A percentile compares a stretch with the other conserved stretches of the same genome.
phyloP scores from a whole-genome alignment of 805 yeast genomes.

The Tetrapisispora fleetii region DNA sequence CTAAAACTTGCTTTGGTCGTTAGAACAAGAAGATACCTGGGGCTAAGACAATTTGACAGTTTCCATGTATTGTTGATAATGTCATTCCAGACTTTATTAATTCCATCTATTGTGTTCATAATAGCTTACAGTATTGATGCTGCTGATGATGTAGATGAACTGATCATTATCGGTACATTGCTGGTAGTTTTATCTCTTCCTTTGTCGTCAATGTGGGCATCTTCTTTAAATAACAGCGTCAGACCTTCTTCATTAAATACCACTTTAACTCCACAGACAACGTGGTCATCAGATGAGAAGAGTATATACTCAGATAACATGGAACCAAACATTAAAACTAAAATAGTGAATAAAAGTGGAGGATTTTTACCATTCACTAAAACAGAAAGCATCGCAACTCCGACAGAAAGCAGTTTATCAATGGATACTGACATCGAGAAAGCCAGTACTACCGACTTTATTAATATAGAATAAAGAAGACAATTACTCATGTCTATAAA shows the following conservation, averaged over 20 bases:
- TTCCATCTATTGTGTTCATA: constrained; percentile 65
- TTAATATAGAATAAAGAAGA: neutral
- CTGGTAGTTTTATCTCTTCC: constrained; percentile 69
- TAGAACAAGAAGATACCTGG: constrained; percentile 61
- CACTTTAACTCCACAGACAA: constrained; percentile 11
- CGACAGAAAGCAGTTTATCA: neutral
- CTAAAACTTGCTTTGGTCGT: constrained; percentile 62
- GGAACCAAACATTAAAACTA: constrained; percentile 2
- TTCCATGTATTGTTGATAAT: constrained; percentile 73
- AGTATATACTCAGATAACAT: neutral
- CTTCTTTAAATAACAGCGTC: constrained; percentile 45
- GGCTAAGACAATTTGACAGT: constrained; percentile 73
- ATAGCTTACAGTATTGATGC: constrained; percentile 37
- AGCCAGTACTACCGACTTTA: neutral
- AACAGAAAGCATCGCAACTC: neutral
- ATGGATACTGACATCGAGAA: neutral
- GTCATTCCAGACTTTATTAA: constrained; percentile 70
- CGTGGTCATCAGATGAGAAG: neutral
- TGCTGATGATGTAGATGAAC: constrained; percentile 28
- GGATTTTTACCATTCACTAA: constrained; percentile 12
- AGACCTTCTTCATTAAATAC: constrained; percentile 32
- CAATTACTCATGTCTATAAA: neutral
- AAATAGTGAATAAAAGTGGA: neutral
- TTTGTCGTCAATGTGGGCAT: constrained; percentile 82
- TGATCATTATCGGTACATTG: constrained; percentile 46